Conservation (phyloP, 1,139 yeast species). For the Pneumocystis oryctolagi region DNA sequence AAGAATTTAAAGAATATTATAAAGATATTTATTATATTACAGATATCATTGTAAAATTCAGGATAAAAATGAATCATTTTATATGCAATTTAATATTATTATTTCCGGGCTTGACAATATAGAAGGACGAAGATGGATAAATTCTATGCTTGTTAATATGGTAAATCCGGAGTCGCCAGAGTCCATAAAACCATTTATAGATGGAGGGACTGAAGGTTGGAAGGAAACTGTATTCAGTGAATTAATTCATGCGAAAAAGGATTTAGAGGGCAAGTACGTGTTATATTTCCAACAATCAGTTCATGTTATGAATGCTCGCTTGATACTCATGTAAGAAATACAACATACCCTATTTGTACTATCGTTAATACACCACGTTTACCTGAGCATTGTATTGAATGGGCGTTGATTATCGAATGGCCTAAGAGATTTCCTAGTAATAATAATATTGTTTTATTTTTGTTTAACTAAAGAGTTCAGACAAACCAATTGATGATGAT, state of each 20-base stretch:
- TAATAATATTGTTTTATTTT: not conserved
- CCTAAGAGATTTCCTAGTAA: conserved; percentile 33
- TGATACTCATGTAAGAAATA: conserved; percentile 54
- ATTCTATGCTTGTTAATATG: conserved; percentile 52
- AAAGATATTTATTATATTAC: not conserved
- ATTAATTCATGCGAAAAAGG: conserved; percentile 29
- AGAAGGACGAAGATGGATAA: conserved; percentile 86
- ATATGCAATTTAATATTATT: conserved; percentile 53
- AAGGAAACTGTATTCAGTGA: not conserved
- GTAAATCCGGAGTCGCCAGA: conserved; percentile 40
- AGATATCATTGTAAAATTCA: conserved; percentile 52
- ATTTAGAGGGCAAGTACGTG: conserved; percentile 79
- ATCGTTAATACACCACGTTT: conserved; percentile 85
- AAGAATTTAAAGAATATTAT: conserved; percentile 4
- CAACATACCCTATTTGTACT: conserved; percentile 81
- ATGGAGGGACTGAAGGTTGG: conserved; percentile 73
- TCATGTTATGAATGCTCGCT: conserved; percentile 90
- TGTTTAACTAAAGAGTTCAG: not conserved
- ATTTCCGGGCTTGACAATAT: conserved; percentile 83
- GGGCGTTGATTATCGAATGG: conserved; percentile 76
- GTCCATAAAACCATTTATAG: conserved; percentile 62
- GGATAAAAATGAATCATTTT: conserved; percentile 50
- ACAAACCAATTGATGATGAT: conserved; percentile 43
- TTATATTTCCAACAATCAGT: conserved; percentile 67
- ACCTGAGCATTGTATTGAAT: conserved; percentile 90